Conservation (phyloP, 495 filamentous ascomycete species). For the Tuber borchii region DNA sequence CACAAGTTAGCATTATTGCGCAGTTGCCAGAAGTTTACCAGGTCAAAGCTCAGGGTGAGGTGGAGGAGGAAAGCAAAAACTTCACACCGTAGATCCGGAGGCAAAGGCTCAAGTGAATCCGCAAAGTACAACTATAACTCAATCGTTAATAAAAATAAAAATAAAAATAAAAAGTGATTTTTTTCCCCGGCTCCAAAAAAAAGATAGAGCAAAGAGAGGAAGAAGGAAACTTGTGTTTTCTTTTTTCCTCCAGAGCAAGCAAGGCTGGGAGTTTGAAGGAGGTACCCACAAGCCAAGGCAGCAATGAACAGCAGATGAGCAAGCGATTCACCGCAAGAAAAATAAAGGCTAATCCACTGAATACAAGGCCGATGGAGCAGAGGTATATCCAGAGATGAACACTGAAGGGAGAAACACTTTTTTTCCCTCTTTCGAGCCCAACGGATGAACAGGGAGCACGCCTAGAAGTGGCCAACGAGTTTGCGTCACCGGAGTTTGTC, state of each 20-base stretch:
- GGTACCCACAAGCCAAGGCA: constrained; percentile 1
- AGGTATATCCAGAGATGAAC: constrained; percentile 24
- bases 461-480: constrained; percentile 31
- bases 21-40: neutral
- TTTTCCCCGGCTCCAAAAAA: neutral
- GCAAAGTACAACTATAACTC: constrained; percentile 2
- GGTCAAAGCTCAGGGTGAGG: neutral
- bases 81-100: neutral
- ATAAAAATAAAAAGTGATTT: neutral
- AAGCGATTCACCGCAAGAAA: constrained; percentile 34
- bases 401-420: constrained; percentile 25
- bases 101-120: neutral
- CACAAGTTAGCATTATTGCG: neutral
- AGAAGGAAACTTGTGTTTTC: neutral
- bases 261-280: neutral
- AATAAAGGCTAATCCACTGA: constrained; percentile 32
- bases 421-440: constrained; percentile 12
- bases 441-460: constrained; percentile 26
- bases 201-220: neutral
- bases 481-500: constrained; percentile 34
- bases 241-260: neutral
- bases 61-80: neutral
- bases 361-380: constrained; percentile 16
- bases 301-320: neutral
- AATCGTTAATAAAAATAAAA: neutral